Evolutionary conservation across 257 asterid genomes (phyloP), one percentile per base, ranked within the genome.

Genomic region (Osmanthus fragrans): DNA sequence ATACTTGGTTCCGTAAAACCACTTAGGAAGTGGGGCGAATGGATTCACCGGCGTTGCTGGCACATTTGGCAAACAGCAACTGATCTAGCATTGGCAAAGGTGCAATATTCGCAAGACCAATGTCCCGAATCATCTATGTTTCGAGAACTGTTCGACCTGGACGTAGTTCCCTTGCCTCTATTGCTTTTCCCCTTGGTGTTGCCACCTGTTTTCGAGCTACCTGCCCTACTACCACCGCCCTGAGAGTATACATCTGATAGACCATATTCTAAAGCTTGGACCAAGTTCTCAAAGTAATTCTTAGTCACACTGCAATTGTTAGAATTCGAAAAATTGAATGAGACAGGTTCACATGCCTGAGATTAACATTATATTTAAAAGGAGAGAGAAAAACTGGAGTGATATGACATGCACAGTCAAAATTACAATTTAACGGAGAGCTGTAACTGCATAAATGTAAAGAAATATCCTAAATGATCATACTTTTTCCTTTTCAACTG

Each of bases 211-310:
- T 90, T 88, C 1, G 94, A 92, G 88, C 92, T 82, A 60, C 90
- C 90, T 63, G 87, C 88, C 80, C 87, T 82, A 85, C 89, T 77
- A 77, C 86, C 74, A 54, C 83, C 84, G 68, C 90, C 88, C 63
- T 79, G 92, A 30, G 96, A 74, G 80, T 89, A 90, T 51, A 94
- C 98, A 49, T 94, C 98, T 4, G 92, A 87, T 32, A 94, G 92
- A 51, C 98, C 97, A 36, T 92, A 90, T 79, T 94, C 98, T 84
- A 92, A 82, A 68, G 98, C 98, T 80, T 86, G 92, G 21, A 94
- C 97, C 65, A 94, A 92, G 82, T 94, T 94, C 88, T 94, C 98
- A 78, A 94, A 94, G 89, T 87, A 94, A 83, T 94, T 94, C 91
- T 89, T 87, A 19, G 98, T 94, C 82, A 94, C 98, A 21, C 98